Conservation (phyloP, 108 stramenopile genomes). For the Conticribra weissflogii region DNA sequence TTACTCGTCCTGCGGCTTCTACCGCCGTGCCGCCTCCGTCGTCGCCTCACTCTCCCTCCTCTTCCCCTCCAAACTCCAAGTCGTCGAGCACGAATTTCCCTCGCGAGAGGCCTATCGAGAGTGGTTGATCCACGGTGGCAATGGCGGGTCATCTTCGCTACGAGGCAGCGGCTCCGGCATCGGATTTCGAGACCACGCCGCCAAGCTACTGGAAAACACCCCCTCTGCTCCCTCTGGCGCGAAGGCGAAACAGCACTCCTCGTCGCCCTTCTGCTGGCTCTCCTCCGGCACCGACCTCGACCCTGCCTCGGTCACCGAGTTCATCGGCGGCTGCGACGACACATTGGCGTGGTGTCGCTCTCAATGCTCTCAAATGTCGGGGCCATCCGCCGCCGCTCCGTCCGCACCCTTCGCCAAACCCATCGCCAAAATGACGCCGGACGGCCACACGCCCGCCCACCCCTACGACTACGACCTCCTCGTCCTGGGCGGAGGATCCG, state of each 20-base stretch:
- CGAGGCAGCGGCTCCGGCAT: conserved; percentile 5
- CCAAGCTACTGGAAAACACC: conserved; percentile 39
- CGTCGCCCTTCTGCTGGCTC: conserved; percentile 78
- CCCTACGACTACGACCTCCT: conserved; percentile 95
- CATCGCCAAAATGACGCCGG: conserved; percentile 36
- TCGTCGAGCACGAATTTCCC: conserved; percentile 76
- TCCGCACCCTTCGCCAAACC: neutral
- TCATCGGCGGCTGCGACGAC: conserved; percentile 88
- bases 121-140: conserved; percentile 72
- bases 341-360: conserved; percentile 80
- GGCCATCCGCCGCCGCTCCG: neutral
- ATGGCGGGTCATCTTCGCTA: conserved; percentile 12
- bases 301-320: conserved; percentile 59
- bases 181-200: conserved; percentile 56
- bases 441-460: conserved; percentile 68
- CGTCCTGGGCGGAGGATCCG: conserved; percentile 98
- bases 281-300: conserved; percentile 33
- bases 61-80: conserved; percentile 69
- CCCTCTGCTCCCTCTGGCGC: conserved; percentile 41
- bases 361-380: conserved; percentile 1
- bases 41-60: conserved; percentile 78
- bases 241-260: conserved; percentile 19
- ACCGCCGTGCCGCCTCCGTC: conserved; percentile 68
- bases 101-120: conserved; percentile 71
- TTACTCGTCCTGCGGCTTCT: conserved; percentile 72